Evolutionary conservation across 495 filamentous ascomycete genomes (phyloP).

Genomic region (Baudoinia panamericana): DNA sequence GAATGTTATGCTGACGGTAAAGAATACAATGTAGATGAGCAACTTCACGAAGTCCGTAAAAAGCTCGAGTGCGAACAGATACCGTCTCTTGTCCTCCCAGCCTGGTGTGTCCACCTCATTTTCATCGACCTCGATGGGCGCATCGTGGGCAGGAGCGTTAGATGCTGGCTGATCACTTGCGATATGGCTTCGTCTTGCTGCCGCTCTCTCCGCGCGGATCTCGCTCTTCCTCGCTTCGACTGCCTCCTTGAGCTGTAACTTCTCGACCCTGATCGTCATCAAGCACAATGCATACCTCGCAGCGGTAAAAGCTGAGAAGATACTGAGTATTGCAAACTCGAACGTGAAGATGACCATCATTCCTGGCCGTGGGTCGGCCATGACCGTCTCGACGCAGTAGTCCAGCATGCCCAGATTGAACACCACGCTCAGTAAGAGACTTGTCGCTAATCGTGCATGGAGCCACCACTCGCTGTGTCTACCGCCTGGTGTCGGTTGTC

Average conservation of each 20-base stretch:
- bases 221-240: slow-evolving; percentile 47
- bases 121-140: slow-evolving; percentile 52
- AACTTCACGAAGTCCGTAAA: slow-evolving; percentile 85
- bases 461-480: slow-evolving; percentile 88
- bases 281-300: slow-evolving; percentile 69
- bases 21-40: slow-evolving; percentile 77
- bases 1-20: slow-evolving; percentile 81
- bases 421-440: slow-evolving; percentile 58
- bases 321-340: slow-evolving; percentile 78
- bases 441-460: slow-evolving; percentile 66
- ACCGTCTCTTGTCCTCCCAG: slow-evolving; percentile 93
- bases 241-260: slow-evolving; percentile 52
- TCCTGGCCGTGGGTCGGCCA: slow-evolving; percentile 72
- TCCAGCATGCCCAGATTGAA: slow-evolving; percentile 66
- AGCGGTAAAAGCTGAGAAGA: slow-evolving; percentile 66
- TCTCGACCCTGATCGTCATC: slow-evolving; percentile 59
- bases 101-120: slow-evolving; percentile 87
- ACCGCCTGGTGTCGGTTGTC: slow-evolving; percentile 56
- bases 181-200: slow-evolving; percentile 47
- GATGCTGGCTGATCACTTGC: slow-evolving; percentile 33
- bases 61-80: slow-evolving; percentile 81
- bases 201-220: slow-evolving; percentile 44
- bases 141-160: slow-evolving; percentile 26
- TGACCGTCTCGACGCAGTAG: slow-evolving; percentile 70
- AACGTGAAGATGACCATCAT: slow-evolving; percentile 99